Base-by-base conservation (phyloP, 768 basidiomycete species). In the Auriscalpium microsporum region DNA sequence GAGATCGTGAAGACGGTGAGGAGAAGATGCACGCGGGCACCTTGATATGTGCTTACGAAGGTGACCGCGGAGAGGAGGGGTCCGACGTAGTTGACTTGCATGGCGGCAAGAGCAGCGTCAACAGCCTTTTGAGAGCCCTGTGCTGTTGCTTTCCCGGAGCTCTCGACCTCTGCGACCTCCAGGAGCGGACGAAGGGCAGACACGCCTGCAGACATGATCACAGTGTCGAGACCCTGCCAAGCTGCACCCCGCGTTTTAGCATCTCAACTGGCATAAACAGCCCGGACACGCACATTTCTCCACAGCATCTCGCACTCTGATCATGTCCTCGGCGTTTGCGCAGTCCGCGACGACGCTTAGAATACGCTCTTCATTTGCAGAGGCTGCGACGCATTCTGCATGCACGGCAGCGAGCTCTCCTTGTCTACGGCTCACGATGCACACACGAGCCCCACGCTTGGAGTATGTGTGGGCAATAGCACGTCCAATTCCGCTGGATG, bases 211-310 rank as follows among this genome's bases (percentile, higher is more conserved):
- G 81, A 78, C 37, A 95, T 80, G 34, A 92, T 71, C 6, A 95
- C 65, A 0, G 93, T 95, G 67, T 95, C 93, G 1, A 94, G 61
- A 14, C 91, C 89, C 1, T 71, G 72, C 90, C 91, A 94, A 60
- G 75, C 93, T 94, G 58, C 1, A 55, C 13, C 11, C 28, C 44
- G 45, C 34, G 21, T 45, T 45, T 36, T 17, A 14, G 21, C 13
- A 23, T 6, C 36, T 46, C 42, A 28, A 19, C 19, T 47, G 45
- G 55, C 14, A 36, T n/a, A 35, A 16, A 42, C 10, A 16, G 34
- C 9, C n/a, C 44, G 35, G 28, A n/a, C 40, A 71, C 81, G 45
- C 50, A 88, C 92, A 78, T 59, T 71, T 68, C 45, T 79, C 73
- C 23, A 94, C 55, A 1, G 65, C 62, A 10, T 74, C 71, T 48